Conservation (phyloP, 768 basidiomycete species). For the Lentinula sp. region DNA sequence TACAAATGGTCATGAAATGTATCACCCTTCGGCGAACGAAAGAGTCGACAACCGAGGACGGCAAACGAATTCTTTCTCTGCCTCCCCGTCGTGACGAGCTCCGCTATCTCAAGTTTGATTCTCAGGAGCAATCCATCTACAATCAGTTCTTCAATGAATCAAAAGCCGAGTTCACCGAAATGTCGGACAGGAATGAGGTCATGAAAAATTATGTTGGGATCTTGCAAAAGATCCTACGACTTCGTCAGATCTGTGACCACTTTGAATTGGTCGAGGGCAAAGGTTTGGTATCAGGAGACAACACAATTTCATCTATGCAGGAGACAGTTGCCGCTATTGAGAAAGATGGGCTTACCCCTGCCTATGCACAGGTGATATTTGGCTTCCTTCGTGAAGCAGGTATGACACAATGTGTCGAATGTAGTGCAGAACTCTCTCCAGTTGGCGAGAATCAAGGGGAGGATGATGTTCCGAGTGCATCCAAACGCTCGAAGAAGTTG, state of each 20-base stretch:
- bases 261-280: constrained; percentile 82
- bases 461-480: constrained; percentile 46
- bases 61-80: constrained; percentile 78
- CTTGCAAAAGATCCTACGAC: constrained; percentile 89
- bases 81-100: constrained; percentile 90
- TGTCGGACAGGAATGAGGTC: constrained; percentile 84
- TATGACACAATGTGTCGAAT: constrained; percentile 86
- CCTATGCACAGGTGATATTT: constrained; percentile 79
- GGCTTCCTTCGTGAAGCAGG: constrained; percentile 80
- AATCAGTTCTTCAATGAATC: constrained; percentile 84
- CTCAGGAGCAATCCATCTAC: constrained; percentile 81
- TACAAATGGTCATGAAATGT: constrained; percentile 96
- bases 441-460: constrained; percentile 41
- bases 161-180: constrained; percentile 85
- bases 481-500: constrained; percentile 40
- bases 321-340: constrained; percentile 72
- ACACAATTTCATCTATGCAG: constrained; percentile 64
- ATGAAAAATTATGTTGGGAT: constrained; percentile 99
- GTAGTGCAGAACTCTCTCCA: constrained; percentile 67
- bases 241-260: constrained; percentile 98
- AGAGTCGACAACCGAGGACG: constrained; percentile 76
- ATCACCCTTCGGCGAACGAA: constrained; percentile 96
- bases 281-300: constrained; percentile 34
- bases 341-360: constrained; percentile 69
- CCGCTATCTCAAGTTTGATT: constrained; percentile 77